phyloP scores from a whole-genome alignment of 108 stramenopile genomes.

The Bacterosira constricta region DNA sequence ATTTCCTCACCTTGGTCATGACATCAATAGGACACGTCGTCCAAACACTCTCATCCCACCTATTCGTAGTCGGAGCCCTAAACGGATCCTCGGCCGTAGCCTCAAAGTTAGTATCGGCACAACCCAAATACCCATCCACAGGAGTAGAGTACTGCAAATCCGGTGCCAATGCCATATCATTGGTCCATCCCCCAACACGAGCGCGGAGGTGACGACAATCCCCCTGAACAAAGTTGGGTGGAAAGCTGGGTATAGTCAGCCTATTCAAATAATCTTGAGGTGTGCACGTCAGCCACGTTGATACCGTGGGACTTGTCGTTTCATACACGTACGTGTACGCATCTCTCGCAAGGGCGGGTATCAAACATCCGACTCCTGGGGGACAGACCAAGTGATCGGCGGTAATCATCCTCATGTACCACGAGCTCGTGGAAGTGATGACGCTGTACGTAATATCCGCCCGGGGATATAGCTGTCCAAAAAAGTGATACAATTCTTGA shows the following conservation, averaged over 20 bases:
- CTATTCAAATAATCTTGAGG: conserved; percentile 20
- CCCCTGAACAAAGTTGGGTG: conserved; percentile 15
- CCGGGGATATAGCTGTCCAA: conserved; percentile 26
- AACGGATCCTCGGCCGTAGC: conserved; percentile 37
- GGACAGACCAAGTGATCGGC: conserved; percentile 38
- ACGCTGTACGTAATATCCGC: conserved; percentile 36
- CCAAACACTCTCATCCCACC: conserved; percentile 41
- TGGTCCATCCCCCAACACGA: conserved; percentile 26
- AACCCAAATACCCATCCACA: conserved; percentile 44
- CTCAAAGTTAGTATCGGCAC: conserved; percentile 36
- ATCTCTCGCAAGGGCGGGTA: conserved; percentile 36
- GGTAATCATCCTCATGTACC: conserved; percentile 42
- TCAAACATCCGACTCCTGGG: conserved; percentile 29
- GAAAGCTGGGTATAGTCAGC: conserved; percentile 18
- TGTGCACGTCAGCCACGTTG: conserved; percentile 32
- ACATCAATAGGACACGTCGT: conserved; percentile 37
- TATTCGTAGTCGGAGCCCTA: conserved; percentile 30
- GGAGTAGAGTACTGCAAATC: conserved; percentile 23
- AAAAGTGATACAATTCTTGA: conserved; percentile 36
- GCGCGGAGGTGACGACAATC: conserved; percentile 43
- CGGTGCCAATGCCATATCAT: conserved; percentile 23
- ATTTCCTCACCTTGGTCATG: background rate
- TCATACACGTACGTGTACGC: conserved; percentile 40
- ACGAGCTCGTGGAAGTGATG: conserved; percentile 24
- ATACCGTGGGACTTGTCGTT: conserved; percentile 24